phyloP scores from a whole-genome alignment of 2,329 filamentous ascomycete genomes.

The Pestalotiopsis sp. region DNA sequence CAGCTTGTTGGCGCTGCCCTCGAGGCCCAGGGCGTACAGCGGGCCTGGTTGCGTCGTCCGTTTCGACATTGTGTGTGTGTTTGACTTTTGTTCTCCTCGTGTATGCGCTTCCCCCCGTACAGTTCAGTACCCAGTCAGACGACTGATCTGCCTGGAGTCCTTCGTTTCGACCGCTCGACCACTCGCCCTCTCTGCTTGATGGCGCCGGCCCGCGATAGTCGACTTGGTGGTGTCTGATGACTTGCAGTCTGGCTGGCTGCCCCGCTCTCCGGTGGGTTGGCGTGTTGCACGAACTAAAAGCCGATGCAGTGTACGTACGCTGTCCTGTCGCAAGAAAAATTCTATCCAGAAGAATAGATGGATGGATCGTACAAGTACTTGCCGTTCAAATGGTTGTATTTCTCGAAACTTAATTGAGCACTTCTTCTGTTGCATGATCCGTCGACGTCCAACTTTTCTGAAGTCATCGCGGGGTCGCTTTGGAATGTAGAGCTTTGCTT shows the following conservation, averaged over 20 bases:
- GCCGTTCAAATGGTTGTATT: no score
- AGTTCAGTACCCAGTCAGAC: neutral
- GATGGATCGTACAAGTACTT: no score
- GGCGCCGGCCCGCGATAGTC: neutral
- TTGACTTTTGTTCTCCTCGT: no score
- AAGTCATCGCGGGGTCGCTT: conserved; percentile 7
- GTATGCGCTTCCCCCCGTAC: no score
- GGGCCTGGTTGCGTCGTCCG: conserved; percentile 26
- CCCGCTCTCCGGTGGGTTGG: neutral
- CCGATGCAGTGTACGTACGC: neutral
- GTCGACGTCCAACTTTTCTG: neutral
- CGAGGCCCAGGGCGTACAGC: conserved; percentile 63
- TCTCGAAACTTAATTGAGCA: neutral
- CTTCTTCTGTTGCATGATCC: neutral
- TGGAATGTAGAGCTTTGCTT: neutral
- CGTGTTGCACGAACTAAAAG: neutral
- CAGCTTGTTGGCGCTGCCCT: conserved; percentile 97
- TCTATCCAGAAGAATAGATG: neutral
- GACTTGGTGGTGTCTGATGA: neutral
- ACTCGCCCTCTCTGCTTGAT: neutral
- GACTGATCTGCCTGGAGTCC: neutral
- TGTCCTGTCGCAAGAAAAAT: neutral
- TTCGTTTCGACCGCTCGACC: neutral
- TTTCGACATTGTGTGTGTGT: neutral
- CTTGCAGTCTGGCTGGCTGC: neutral